These are phyloP conservation scores for Colletotrichum destructivum DNA, from an alignment of 2,329 filamentous ascomycete species.

Conservation along the genomic window DNA sequence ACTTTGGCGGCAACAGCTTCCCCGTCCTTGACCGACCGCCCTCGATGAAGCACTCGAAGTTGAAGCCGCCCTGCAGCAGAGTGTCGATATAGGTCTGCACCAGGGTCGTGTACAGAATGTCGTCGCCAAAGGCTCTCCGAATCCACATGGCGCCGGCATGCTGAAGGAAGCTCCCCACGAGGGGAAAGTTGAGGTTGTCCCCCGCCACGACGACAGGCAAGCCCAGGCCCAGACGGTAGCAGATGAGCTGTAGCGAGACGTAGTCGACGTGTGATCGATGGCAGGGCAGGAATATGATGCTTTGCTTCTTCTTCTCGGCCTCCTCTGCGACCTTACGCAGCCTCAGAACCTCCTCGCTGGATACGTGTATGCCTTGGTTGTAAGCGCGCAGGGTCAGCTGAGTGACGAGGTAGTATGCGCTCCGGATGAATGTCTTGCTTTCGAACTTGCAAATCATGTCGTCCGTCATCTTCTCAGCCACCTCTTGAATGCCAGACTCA, in stretches of 20 bases:
- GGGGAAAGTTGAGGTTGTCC: slow-evolving; percentile 95
- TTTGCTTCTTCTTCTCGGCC: slow-evolving; percentile 90
- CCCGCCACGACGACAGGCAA: slow-evolving; percentile 94
- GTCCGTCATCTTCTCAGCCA: slow-evolving; percentile 89
- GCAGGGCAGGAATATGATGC: slow-evolving; percentile 94
- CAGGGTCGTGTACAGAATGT: slow-evolving; percentile 90
- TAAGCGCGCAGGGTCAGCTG: slow-evolving; percentile 94
- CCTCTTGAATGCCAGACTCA: slow-evolving; percentile 80
- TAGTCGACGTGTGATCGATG: slow-evolving; percentile 98
- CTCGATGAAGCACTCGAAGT: slow-evolving; percentile 98
- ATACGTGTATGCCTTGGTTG: slow-evolving; percentile 97
- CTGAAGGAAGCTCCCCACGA: slow-evolving; percentile 91
- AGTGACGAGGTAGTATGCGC: slow-evolving; percentile 90
- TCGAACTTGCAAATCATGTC: slow-evolving; percentile 99
- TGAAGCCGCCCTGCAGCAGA: slow-evolving; percentile 89
- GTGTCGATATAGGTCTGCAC: slow-evolving; percentile 98
- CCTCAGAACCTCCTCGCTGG: slow-evolving; percentile 90
- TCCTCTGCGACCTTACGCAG: slow-evolving; percentile 86
- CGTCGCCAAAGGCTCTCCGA: slow-evolving; percentile 90
- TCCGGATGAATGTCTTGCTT: slow-evolving; percentile 90
- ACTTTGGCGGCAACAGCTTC: slow-evolving; percentile 94
- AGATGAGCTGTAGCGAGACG: slow-evolving; percentile 93
- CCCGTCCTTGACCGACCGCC: slow-evolving; percentile 93
- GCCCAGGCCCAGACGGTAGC: slow-evolving; percentile 90
- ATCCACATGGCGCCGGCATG: slow-evolving; percentile 99